phyloP scores from a whole-genome alignment of 495 filamentous ascomycete species.

The Neurospora intermedia region DNA sequence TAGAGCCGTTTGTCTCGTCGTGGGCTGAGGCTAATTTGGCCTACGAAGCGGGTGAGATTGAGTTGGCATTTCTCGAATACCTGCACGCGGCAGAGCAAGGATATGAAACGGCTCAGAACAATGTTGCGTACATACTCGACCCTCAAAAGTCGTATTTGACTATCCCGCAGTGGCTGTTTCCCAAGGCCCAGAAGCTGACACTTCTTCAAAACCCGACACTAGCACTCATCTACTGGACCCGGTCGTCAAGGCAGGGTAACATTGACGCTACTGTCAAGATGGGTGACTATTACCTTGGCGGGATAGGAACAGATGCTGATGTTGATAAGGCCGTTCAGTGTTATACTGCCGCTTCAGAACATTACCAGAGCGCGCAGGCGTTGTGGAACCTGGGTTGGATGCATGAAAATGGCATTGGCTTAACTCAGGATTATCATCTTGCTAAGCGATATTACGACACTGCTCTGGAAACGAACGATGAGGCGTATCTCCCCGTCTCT shows the following conservation, averaged over 20 bases:
- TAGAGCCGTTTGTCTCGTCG: slow-evolving; percentile 73
- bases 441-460: slow-evolving; percentile 94
- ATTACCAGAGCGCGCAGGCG: slow-evolving; percentile 82
- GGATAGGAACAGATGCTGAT: slow-evolving; percentile 63
- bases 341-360: slow-evolving; percentile 85
- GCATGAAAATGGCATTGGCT: slow-evolving; percentile 93
- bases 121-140: slow-evolving; percentile 87
- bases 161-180: slow-evolving; percentile 27
- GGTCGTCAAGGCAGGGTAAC: slow-evolving; percentile 86
- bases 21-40: slow-evolving; percentile 80
- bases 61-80: slow-evolving; percentile 71
- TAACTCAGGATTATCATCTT: slow-evolving; percentile 92
- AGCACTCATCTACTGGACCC: slow-evolving; percentile 91
- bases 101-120: slow-evolving; percentile 85
- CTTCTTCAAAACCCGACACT: slow-evolving; percentile 62
- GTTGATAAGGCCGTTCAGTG: slow-evolving; percentile 85
- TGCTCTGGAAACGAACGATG: slow-evolving; percentile 78
- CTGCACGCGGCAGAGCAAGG: slow-evolving; percentile 95
- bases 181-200: slow-evolving; percentile 26
- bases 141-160: slow-evolving; percentile 50
- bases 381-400: slow-evolving; percentile 99
- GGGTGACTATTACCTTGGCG: slow-evolving; percentile 89
- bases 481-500: slow-evolving; percentile 91
- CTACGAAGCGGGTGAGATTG: slow-evolving; percentile 74
- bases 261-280: slow-evolving; percentile 94